These are phyloP conservation scores for Helotiales sp. DNA, from an alignment of 2,329 filamentous ascomycete genomes.

Conservation along the genomic window DNA sequence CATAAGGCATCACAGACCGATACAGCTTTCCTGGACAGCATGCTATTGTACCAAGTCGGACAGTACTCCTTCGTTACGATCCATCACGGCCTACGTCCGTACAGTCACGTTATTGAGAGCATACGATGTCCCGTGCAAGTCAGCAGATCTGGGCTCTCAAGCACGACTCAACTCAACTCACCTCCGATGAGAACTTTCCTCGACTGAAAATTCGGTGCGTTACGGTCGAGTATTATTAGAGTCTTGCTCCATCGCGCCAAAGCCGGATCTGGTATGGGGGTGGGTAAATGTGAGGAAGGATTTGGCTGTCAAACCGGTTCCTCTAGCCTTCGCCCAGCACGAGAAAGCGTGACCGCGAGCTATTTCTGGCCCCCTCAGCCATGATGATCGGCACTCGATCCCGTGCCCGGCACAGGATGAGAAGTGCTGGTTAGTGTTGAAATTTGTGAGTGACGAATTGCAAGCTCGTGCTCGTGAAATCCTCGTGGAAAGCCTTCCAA, in stretches of 20 bases:
- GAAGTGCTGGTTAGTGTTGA: not conserved
- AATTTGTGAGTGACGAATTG: not conserved
- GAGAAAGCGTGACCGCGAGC: not conserved
- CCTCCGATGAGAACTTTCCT: not conserved
- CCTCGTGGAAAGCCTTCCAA: not conserved
- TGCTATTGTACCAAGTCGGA: not conserved
- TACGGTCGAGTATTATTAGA: not conserved
- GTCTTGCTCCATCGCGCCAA: not conserved
- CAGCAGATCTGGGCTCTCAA: not conserved
- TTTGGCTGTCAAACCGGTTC: not conserved
- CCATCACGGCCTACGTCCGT: not conserved
- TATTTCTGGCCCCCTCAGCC: not conserved
- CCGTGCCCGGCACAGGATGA: not conserved
- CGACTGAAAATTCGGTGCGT: not conserved
- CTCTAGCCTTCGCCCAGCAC: not conserved
- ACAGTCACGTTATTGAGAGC: not conserved
- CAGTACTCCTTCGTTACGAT: not conserved
- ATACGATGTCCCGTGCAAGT: not conserved
- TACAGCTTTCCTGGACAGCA: not conserved
- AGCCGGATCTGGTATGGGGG: not conserved
- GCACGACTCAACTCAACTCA: not conserved
- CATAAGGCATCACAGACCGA: not conserved
- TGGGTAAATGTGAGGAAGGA: not conserved
- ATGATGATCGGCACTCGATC: not conserved
- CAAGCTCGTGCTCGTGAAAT: not conserved